Conservation (phyloP, 2,329 filamentous ascomycete genomes). For the Aspergillus puulaauensis region DNA sequence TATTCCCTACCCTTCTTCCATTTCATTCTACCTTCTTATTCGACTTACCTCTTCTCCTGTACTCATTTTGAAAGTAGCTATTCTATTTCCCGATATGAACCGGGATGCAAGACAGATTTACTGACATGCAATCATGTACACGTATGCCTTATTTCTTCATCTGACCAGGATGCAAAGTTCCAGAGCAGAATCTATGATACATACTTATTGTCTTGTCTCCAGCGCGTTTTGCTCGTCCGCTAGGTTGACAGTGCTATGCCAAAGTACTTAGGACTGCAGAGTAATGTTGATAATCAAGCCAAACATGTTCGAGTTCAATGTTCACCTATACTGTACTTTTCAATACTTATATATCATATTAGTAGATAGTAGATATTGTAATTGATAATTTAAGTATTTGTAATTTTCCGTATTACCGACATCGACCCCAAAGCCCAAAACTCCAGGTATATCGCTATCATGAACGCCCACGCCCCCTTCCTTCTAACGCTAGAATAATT, state of each 20-base stretch:
- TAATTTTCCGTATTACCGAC: not conserved
- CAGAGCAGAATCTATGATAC: not conserved
- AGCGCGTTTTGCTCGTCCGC: not conserved
- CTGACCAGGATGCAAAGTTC: conserved; percentile 2
- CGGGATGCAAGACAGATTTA: conserved; percentile 1
- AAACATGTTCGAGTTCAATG: not conserved
- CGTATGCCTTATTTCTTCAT: not conserved
- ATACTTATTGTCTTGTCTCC: not conserved
- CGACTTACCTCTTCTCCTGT: conserved; percentile 7
- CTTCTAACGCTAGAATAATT: conserved; percentile 6
- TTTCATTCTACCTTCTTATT: not conserved
- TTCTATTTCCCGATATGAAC: not conserved
- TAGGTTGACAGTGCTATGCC: not conserved
- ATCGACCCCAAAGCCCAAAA: conserved; percentile 1
- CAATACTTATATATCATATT: not conserved
- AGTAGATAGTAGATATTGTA: not conserved
- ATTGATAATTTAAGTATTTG: not conserved
- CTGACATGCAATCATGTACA: not conserved
- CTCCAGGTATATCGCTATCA: conserved; percentile 6
- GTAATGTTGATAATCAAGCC: not conserved
- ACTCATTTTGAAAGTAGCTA: conserved; percentile 16
- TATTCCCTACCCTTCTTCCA: conserved; percentile 13
- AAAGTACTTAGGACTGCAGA: not conserved
- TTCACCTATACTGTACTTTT: too few relatives aligned
- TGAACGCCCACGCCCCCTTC: conserved; percentile 7